phyloP scores from a whole-genome alignment of 2,329 filamentous ascomycete species.

The Colletotrichum nymphaeae region DNA sequence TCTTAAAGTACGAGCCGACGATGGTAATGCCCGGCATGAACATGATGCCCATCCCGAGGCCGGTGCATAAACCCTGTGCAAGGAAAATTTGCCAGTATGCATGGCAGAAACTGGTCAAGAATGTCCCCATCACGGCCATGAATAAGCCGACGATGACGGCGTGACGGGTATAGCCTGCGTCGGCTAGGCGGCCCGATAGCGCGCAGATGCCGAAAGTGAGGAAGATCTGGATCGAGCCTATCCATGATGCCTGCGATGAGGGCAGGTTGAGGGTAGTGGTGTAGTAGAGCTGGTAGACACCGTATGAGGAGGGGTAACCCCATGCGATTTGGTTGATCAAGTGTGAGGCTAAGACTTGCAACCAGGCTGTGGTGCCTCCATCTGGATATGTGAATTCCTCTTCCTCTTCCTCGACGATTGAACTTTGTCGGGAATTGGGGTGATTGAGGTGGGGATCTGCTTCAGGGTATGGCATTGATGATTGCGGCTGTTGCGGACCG shows the following conservation, averaged over 20 bases:
- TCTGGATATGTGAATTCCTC: too few relatives aligned
- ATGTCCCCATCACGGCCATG: slow-evolving; percentile 58
- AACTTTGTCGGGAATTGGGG: too few relatives aligned
- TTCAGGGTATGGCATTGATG: too few relatives aligned
- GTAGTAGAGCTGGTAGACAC: slow-evolving; percentile 54
- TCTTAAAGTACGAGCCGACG: slow-evolving; percentile 70
- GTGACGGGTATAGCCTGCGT: slow-evolving; percentile 52
- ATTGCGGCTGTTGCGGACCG: too few relatives aligned
- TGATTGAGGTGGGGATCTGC: too few relatives aligned
- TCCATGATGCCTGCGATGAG: slow-evolving; percentile 57
- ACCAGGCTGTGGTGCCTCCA: too few relatives aligned
- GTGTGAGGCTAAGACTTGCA: too few relatives aligned
- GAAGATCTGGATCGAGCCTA: slow-evolving; percentile 59
- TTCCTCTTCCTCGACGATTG: too few relatives aligned
- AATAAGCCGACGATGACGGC: slow-evolving; percentile 48
- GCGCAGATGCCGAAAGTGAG: slow-evolving; percentile 54
- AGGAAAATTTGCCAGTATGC: slow-evolving; percentile 62
- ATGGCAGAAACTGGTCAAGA: slow-evolving; percentile 55
- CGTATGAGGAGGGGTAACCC: slow-evolving; percentile 40
- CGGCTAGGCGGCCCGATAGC: slow-evolving; percentile 54
- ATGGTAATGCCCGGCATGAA: slow-evolving; percentile 66
- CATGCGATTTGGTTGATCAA: too few relatives aligned
- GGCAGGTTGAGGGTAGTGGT: slow-evolving; percentile 43
- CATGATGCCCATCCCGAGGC: slow-evolving; percentile 65
- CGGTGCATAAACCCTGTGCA: slow-evolving; percentile 66